Base-by-base conservation (phyloP, 192 early-diverging fungal genomes). In the Linnemannia elongata region DNA sequence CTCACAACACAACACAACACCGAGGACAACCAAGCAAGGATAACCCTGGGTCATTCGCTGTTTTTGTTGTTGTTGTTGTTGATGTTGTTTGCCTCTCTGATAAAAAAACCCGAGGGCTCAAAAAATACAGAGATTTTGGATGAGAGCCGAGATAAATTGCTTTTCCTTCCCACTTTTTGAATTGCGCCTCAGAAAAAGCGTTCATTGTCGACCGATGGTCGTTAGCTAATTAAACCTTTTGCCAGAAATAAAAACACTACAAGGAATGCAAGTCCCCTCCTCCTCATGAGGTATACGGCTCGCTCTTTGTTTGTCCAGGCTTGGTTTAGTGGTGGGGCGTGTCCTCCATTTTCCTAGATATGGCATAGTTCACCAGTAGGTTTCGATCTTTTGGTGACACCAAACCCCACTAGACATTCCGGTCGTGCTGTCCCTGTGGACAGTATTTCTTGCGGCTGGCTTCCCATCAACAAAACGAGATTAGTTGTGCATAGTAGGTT, bases 101-200 rank as follows among this genome's bases (percentile, higher is more conserved):
- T 66, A 30, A 66, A 30, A 66, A 27, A 66, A 57, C 27, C n/a
- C n/a, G 60, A 66, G 60, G 60, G 60, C 60, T 66, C 60, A 66
- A 66, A 66, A 63, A 13, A 33, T 15, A 60, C 1, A 27, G 12
- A 66, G 27, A 3, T 27, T 5, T 60, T 27, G 55, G 55, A 60
- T 27, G 55, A 66, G 60, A 66, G 60, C 60, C 60, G 17, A 66
- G 60, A 66, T 66, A 66, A 66, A 33, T 66, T 66, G 60, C 30
- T 66, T 60, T 66, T 66, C 24, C 27, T 33, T 66, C 60, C 24
- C 12, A n/a, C 13, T 33, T 66, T 66, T 66, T 66, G n/a, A 66
- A 12, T 66, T 33, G 60, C 60, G 60, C 60, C 60, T 66, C 60
- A 66, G 6, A 8, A 12, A 33, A 66, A 33, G 30, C 60, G 30